Conservation (phyloP, 2,329 filamentous ascomycete genomes). For the Talaromyces sp. region DNA sequence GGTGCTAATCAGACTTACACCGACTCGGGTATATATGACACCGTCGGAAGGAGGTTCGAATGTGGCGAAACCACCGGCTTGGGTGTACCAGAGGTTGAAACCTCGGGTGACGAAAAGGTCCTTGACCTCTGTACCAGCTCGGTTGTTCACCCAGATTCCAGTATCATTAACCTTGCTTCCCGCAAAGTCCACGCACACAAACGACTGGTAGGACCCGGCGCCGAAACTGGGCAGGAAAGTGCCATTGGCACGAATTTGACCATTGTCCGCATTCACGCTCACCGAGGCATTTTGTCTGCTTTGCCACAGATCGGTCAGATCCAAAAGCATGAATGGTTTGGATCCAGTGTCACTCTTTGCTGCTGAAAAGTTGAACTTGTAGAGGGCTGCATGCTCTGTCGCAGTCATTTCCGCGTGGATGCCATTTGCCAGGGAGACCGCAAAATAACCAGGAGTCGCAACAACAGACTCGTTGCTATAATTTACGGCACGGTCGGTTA, state of each 20-base stretch:
- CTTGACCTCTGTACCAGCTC: slow-evolving; percentile 49
- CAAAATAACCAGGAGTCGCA: slow-evolving; percentile 59
- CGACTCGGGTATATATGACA: slow-evolving; percentile 57
- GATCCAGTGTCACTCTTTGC: slow-evolving; percentile 19
- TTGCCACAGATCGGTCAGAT: slow-evolving; percentile 58
- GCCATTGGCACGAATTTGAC: slow-evolving; percentile 56
- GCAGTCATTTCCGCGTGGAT: slow-evolving; percentile 61
- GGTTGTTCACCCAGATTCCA: slow-evolving; percentile 58
- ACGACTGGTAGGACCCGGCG: slow-evolving; percentile 51
- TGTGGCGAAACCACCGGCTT: slow-evolving; percentile 58
- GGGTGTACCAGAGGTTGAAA: slow-evolving; percentile 49
- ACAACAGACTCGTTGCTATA: slow-evolving; percentile 49
- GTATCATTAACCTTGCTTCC: slow-evolving; percentile 52
- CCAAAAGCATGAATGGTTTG: slow-evolving; percentile 57
- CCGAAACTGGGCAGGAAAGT: slow-evolving; percentile 60
- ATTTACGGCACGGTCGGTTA: slow-evolving; percentile 41
- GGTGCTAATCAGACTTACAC: slow-evolving; percentile 61
- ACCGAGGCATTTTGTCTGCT: slow-evolving; percentile 56
- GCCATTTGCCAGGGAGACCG: slow-evolving; percentile 51
- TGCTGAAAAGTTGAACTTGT: slow-evolving; percentile 58
- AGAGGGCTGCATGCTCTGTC: slow-evolving; percentile 56
- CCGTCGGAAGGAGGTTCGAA: slow-evolving; percentile 47
- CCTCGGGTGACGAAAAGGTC: slow-evolving; percentile 50
- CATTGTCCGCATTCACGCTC: slow-evolving; percentile 47
- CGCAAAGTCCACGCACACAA: slow-evolving; percentile 63